Conservation (phyloP, 1,284 basidiomycete genomes). For the Heterobasidion parviporum region DNA sequence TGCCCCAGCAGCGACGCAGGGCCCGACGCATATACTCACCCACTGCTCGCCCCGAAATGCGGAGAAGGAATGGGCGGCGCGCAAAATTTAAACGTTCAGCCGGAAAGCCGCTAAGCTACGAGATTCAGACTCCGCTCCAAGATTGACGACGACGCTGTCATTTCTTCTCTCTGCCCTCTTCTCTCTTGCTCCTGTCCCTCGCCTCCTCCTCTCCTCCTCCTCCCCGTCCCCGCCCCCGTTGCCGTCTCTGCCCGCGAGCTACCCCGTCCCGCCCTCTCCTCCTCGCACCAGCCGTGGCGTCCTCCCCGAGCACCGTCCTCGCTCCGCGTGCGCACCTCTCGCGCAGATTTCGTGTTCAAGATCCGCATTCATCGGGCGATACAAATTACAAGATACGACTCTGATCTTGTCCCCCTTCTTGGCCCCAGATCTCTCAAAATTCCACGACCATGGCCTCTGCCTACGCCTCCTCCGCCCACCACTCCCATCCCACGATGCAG, state of each 20-base stretch:
- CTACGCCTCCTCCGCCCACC: slow-evolving; percentile 21
- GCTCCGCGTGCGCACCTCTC: neutral
- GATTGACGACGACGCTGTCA: neutral
- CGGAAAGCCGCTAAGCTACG: neutral
- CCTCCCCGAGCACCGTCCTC: neutral
- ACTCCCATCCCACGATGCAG: slow-evolving; percentile 23
- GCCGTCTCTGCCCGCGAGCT: neutral
- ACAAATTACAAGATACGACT: slow-evolving; percentile 14
- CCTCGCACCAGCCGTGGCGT: neutral
- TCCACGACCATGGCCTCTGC: slow-evolving; percentile 22
- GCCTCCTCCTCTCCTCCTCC: neutral
- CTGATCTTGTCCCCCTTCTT: slow-evolving; percentile 1
- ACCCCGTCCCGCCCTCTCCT: neutral
- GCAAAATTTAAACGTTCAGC: neutral
- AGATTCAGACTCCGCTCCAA: neutral
- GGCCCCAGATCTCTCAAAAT: neutral
- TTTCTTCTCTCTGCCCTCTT: neutral
- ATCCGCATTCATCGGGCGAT: slow-evolving; percentile 22
- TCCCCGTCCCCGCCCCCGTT: neutral
- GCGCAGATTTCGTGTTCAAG: slow-evolving; percentile 2
- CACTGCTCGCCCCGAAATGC: neutral
- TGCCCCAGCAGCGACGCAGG: neutral
- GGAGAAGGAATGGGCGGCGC: neutral
- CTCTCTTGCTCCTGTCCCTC: neutral
- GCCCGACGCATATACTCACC: too few species aligned